Evolutionary conservation across 805 yeast species (phyloP), one percentile per base, ranked within the genome.

Genomic region (Kodamaea neixiangensis): DNA sequence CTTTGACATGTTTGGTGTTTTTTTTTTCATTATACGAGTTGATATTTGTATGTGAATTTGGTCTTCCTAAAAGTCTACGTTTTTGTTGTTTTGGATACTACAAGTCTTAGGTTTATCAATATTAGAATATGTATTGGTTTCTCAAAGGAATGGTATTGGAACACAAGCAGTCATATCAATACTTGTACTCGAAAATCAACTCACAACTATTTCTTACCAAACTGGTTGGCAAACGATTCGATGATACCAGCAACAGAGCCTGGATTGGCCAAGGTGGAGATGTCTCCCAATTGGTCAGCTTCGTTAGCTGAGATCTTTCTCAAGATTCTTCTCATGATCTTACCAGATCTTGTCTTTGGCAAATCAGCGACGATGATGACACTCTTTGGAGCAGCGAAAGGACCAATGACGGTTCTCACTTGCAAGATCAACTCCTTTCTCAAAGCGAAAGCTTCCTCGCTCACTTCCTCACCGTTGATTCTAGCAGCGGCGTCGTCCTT

Each of bases 291-390:
- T 71, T 85, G 90, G 64, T 87, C 92, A 55, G 86, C 87, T 71
- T 87, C 93, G 56, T 83, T 78, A 44, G 90, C 85, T 46, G 85
- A 73, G 54, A 87, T 76, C 75, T 87, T 87, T 73, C 94, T 81
- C 68, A 87, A 78, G 63, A 87, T 86, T 75, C 94, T 80, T 80
- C 94, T 83, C 94, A 87, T 87, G 60, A 87, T 87, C 75, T 87
- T 87, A 64, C 94, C 94, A 3, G 91, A 85, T 76, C 94, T 83
- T 10, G 94, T 87, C 78, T 87, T 87, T 63, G 94, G 94, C 68
- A 87, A 81, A 66, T 87, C 94, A 60, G 80, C 81, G 47, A 87
- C 93, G 49, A 87, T 68, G 42, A 87, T 76, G 54, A 87, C 85
- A 44, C 82, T 68, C 71, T 87, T 87, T 57, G 94, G 94, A 41